Evolutionary conservation across 2,329 filamentous ascomycete species (phyloP).

Genomic region (Neonectria hederae): DNA sequence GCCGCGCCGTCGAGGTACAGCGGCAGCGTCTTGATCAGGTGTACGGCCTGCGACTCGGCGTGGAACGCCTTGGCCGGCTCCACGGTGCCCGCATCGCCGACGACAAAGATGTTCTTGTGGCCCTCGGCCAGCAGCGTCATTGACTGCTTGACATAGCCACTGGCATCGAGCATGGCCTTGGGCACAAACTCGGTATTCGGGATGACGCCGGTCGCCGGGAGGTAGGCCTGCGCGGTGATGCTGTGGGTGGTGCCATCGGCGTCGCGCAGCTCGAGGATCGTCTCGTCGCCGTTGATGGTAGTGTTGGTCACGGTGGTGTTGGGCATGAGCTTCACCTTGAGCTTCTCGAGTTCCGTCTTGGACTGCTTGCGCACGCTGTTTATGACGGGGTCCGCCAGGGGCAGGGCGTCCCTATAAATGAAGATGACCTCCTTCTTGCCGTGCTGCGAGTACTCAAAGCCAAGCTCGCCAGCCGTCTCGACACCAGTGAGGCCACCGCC

Average conservation of each 20-base stretch:
- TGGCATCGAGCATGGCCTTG: conserved; percentile 46
- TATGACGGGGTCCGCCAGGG: conserved; percentile 47
- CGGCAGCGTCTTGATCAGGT: conserved; percentile 49
- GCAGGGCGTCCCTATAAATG: conserved; percentile 51
- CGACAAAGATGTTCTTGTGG: conserved; percentile 54
- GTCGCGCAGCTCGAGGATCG: conserved; percentile 47
- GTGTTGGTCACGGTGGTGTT: conserved; percentile 50
- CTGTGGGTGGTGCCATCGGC: conserved; percentile 48
- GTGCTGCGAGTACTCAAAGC: conserved; percentile 54
- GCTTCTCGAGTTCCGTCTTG: conserved; percentile 52
- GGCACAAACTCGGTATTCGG: conserved; percentile 59
- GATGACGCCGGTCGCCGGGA: conserved; percentile 57
- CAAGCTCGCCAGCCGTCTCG: conserved; percentile 63
- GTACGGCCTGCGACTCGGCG: conserved; percentile 47
- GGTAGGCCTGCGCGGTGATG: conserved; percentile 55
- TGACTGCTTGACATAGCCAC: conserved; percentile 51
- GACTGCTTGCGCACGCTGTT: conserved; percentile 52
- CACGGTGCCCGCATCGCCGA: conserved; percentile 56
- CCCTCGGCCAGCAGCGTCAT: conserved; percentile 48
- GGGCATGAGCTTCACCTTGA: conserved; percentile 55
- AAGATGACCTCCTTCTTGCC: conserved; percentile 59
- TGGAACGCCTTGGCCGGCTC: conserved; percentile 46
- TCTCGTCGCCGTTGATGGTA: conserved; percentile 39
- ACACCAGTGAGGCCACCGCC: conserved; percentile 62
- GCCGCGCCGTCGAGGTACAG: conserved; percentile 45